Conservation (phyloP, 2,329 filamentous ascomycete genomes). For the Ascochyta rabiei region DNA sequence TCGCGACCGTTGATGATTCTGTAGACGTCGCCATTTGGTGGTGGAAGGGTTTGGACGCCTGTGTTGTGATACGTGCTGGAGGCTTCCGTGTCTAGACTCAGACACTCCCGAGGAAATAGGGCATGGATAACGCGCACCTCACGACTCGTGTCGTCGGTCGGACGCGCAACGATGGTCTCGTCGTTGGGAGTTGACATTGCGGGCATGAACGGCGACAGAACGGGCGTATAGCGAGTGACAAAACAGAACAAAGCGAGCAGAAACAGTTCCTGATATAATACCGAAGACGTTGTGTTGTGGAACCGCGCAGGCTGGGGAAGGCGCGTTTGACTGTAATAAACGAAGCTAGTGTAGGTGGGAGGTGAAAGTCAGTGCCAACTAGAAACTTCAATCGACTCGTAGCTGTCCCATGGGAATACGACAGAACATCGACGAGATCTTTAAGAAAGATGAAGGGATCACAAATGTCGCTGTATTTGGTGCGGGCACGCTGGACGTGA, state of each 20-base stretch:
- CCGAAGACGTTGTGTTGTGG: too few relatives aligned
- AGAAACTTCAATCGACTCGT: neutral
- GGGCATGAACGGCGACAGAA: neutral
- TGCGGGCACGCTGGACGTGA: too few relatives aligned
- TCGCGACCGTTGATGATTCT: constrained; percentile 18
- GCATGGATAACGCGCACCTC: constrained; percentile 1
- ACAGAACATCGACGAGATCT: too few relatives aligned
- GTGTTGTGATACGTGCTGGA: constrained; percentile 17
- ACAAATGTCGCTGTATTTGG: too few relatives aligned
- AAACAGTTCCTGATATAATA: too few relatives aligned
- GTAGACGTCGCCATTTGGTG: constrained; percentile 11
- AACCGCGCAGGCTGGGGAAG: too few relatives aligned
- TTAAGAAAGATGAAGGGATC: too few relatives aligned
- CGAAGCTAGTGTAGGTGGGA: neutral
- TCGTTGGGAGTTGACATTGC: neutral
- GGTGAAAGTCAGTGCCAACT: neutral
- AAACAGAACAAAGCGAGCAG: too few relatives aligned
- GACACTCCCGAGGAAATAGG: neutral
- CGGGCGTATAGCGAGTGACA: too few relatives aligned
- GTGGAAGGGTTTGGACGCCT: constrained; percentile 23
- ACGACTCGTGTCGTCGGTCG: neutral
- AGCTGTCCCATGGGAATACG: neutral
- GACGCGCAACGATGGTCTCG: neutral
- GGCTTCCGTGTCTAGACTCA: neutral
- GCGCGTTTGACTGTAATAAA: neutral